Evolutionary conservation across 2,329 filamentous ascomycete genomes (phyloP), one percentile per base, ranked within the genome.

Genomic region (Stachybotrys echinatus): DNA sequence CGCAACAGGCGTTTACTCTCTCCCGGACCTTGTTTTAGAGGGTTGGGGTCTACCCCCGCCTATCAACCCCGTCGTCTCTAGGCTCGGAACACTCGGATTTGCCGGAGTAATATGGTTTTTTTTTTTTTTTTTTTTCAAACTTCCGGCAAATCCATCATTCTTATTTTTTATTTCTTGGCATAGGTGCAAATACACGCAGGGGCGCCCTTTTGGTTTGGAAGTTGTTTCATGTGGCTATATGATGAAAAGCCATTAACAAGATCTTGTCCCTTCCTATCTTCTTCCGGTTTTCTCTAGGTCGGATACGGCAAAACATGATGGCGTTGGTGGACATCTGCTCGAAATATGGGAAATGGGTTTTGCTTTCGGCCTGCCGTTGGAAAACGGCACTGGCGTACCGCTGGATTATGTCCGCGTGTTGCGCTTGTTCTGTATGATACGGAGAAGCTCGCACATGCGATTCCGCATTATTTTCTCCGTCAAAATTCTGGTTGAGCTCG

Each of bases 181-280:
- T 53, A 55, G 58, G 59, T 48, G 49, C 58, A 58, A 52, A 45
- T 52, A 61, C 47, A 61, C 55, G 55, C 54, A 47, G 40, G 48
- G 59, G 56, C 56, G 58, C 57, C 55, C 10, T 34, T 10, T 14
- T 34, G 27, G 27, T 34, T 10, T 34, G 27, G 27, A 34, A 14
- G 27, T 10, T 14, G 14, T 34, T 50, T 47, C 48, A 58, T 52
- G 55, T 34, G 27, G 59, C 61, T 59, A 59, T 51, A 60, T 54
- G 57, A 60, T 42, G 50, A 34, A 10, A 14, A 8, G 14, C 27
- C 27, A n/a, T n/a, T n/a, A n/a, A n/a, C 27, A 34, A 34, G 27
- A 5, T 14, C 14, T 34, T 34, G 3, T 34, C 14, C 5, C 2
- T 34, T 34, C 27, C 27, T 14, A 10, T 34, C 14, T 8, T 8